These are phyloP conservation scores for Botrytis medusae DNA, from an alignment of 2,329 filamentous ascomycete species.

Conservation along the genomic window DNA sequence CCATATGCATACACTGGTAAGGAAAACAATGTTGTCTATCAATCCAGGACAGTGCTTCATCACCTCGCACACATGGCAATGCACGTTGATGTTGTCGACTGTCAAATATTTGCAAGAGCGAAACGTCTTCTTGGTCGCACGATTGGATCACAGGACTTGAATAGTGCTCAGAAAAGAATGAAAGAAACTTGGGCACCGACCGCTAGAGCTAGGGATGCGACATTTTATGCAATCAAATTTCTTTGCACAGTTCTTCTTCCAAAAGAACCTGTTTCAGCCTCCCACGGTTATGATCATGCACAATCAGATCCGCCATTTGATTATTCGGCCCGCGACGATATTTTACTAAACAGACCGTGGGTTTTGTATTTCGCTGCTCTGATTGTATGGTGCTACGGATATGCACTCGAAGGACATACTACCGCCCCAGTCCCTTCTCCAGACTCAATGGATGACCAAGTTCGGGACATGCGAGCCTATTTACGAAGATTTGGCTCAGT, in stretches of 20 bases:
- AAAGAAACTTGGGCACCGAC: constrained; percentile 86
- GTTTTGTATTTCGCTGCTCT: constrained; percentile 90
- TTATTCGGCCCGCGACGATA: constrained; percentile 85
- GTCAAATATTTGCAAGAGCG: constrained; percentile 90
- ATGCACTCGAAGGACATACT: constrained; percentile 80
- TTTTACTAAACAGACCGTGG: constrained; percentile 89
- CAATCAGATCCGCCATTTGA: constrained; percentile 44
- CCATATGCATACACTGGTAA: constrained; percentile 58
- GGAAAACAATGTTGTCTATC: constrained; percentile 70
- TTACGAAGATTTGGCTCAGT: constrained; percentile 71
- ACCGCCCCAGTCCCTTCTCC: constrained; percentile 45
- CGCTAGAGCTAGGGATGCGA: constrained; percentile 83
- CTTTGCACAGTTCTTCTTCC: constrained; percentile 79
- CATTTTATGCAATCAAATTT: constrained; percentile 89
- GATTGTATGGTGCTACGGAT: constrained; percentile 95
- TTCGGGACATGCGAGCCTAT: constrained; percentile 77
- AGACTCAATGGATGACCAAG: constrained; percentile 62
- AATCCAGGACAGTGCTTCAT: constrained; percentile 85
- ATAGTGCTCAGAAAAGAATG: constrained; percentile 77
- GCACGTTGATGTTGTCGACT: constrained; percentile 96
- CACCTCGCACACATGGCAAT: constrained; percentile 97
- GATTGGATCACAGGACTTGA: constrained; percentile 80
- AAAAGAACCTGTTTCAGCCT: constrained; percentile 45
- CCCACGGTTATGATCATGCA: constrained; percentile 25
- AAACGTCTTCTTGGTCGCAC: constrained; percentile 80